Conservation (phyloP, 2,329 filamentous ascomycete species). For the Sclerotinia subarctica region DNA sequence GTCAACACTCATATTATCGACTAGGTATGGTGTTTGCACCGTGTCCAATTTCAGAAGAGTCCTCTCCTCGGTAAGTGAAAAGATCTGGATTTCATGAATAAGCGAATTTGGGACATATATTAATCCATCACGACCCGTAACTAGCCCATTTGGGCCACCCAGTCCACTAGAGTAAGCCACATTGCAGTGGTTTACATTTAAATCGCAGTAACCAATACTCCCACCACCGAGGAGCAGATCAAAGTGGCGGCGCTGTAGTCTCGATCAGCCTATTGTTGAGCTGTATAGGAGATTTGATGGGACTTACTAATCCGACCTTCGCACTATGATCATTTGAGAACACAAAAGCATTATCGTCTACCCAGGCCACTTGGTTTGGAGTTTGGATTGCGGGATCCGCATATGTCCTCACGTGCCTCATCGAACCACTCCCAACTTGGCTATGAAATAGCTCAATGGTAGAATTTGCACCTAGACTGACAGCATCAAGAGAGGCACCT, state of each 20-base stretch:
- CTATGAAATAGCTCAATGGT: slow-evolving; percentile 41
- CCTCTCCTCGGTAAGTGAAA: slow-evolving; percentile 20
- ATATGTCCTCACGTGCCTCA: slow-evolving; percentile 40
- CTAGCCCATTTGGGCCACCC: slow-evolving; percentile 39
- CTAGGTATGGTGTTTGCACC: slow-evolving; percentile 35
- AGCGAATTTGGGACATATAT: slow-evolving; percentile 39
- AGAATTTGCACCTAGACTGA: slow-evolving; percentile 39
- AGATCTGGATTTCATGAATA: slow-evolving; percentile 15
- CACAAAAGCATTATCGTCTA: slow-evolving; percentile 39
- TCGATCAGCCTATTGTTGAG: slow-evolving; percentile 1
- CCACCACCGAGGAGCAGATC: slow-evolving; percentile 36
- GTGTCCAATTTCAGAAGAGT: slow-evolving; percentile 29
- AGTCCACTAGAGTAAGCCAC: slow-evolving; percentile 33
- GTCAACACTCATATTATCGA: slow-evolving; percentile 42
- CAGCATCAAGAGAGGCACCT: slow-evolving; percentile 37
- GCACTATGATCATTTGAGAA: slow-evolving; percentile 41
- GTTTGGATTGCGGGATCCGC: slow-evolving; percentile 37
- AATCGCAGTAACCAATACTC: slow-evolving; percentile 36
- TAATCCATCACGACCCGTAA: slow-evolving; percentile 36
- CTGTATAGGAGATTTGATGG: background rate
- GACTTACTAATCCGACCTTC: slow-evolving; percentile 36
- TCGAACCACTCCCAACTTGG: slow-evolving; percentile 27
- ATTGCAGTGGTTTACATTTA: slow-evolving; percentile 30
- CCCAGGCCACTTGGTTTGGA: slow-evolving; percentile 40
- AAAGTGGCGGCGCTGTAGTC: slow-evolving; percentile 31